Evolutionary conservation across 305 asterid species (phyloP), one percentile per base, ranked within the genome.

Genomic region (Fraxinus latifolia): DNA sequence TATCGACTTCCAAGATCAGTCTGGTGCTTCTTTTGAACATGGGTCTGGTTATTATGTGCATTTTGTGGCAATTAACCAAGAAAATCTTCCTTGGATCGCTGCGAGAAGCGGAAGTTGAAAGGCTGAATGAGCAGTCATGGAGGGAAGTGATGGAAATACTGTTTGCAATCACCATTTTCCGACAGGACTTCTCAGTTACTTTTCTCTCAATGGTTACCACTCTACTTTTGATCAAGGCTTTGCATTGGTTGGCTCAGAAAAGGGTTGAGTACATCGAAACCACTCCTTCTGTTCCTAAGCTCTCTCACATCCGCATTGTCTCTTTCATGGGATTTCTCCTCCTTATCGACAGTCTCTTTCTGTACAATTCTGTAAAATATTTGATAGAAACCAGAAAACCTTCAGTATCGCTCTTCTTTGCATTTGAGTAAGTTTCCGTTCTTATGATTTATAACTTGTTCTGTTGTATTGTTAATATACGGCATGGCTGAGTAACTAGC

Each of bases 241-340:
- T 95, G 94, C 98, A 95, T 86, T 95, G 99, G 99, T 87, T 95
- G 93, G 97, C 97, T 84, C 98, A 95, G 83, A 94, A 95, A 91
- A 89, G 99, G 85, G 97, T 95, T 34, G 99, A 95, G 82, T 92
- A 92, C 86, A 95, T 95, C 58, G 99, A 95, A 82, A 95, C 99
- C 8, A 92, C 99, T 74, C 97, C 99, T 9, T 81, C 97, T 5
- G 91, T 95, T 67, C 86, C 99, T 15, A 82, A 62, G 84, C 81
- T 89, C 75, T 92, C 98, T 74, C 98, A 95, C 80, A 42, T 87
- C 77, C 98, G 98, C 62, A 92, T 92, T 12, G 90, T 90, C 31
- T 95, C 99, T 71, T 95, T 95, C 85, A 78, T 95, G 96, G 96
- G 87, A 21, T 93, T 94, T 83, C 99, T 95, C 80, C 95, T 94